These are phyloP conservation scores for Rutidosis leptorrhynchoides DNA, from an alignment of 129 eudicot species.

Conservation along the genomic window DNA sequence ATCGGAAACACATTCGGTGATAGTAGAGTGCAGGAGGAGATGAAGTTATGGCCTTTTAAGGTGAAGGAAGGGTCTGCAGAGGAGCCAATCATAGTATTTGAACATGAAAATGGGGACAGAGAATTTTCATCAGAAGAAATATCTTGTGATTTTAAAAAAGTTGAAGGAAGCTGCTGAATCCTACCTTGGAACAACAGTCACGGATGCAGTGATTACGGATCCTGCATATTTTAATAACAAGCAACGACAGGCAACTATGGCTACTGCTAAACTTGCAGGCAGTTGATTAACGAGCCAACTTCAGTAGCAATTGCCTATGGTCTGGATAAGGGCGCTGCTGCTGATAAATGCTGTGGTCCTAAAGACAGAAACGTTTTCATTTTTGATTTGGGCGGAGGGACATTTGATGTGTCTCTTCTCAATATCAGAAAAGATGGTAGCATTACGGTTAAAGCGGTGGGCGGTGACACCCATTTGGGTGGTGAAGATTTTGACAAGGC, in stretches of 20 bases:
- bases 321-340: conserved; percentile 18
- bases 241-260: conserved; percentile 21
- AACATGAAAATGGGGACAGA: neutral
- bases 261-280: conserved; percentile 8
- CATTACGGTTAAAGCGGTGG: conserved; percentile 19
- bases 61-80: conserved; percentile 3
- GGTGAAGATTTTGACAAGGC: conserved; percentile 19
- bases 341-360: neutral
- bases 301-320: conserved; percentile 29
- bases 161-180: conserved; percentile 28
- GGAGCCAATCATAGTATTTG: conserved; percentile 11
- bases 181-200: conserved; percentile 15
- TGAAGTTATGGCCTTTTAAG: conserved; percentile 15
- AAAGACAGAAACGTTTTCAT: conserved; percentile 13
- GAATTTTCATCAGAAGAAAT: conserved; percentile 26
- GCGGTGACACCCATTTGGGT: conserved; percentile 22
- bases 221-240: conserved; percentile 26
- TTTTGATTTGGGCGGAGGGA: conserved; percentile 28
- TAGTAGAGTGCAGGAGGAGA: conserved; percentile 12
- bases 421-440: conserved; percentile 14
- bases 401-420: conserved; percentile 31
- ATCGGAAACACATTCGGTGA: conserved; percentile 18
- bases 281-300: conserved; percentile 23
- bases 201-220: conserved; percentile 19
- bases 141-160: conserved; percentile 13